A percentile compares a stretch with the other conserved stretches of the same genome.
Conservation (phyloP, 176 grass and related monocot genomes). For the Ensete glaucum region DNA sequence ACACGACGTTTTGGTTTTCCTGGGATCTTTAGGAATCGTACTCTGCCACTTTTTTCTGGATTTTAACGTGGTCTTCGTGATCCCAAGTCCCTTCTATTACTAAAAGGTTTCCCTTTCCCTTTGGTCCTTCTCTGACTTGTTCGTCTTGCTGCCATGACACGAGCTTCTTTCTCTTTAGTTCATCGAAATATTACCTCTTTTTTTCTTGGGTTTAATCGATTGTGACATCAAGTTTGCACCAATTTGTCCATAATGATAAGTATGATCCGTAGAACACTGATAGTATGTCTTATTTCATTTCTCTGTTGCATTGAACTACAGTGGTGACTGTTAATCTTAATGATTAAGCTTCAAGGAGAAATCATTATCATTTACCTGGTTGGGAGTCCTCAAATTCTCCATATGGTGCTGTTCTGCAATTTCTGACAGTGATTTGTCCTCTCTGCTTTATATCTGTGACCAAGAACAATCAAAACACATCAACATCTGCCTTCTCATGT, state of each 20-base stretch:
- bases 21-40: neutral
- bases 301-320: too few relatives aligned
- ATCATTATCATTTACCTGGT: too few relatives aligned
- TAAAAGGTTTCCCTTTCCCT: neutral
- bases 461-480: neutral
- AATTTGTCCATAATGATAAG: too few relatives aligned
- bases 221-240: too few relatives aligned
- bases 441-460: neutral
- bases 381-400: neutral
- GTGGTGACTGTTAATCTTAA: too few relatives aligned
- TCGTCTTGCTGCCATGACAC: too few relatives aligned
- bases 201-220: too few relatives aligned
- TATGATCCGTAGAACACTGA: too few relatives aligned
- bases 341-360: too few relatives aligned
- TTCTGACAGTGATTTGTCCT: neutral
- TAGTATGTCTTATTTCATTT: too few relatives aligned
- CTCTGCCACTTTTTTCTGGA: neutral
- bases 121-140: neutral
- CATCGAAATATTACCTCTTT: too few relatives aligned
- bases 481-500: neutral
- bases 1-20: neutral
- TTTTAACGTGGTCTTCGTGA: neutral
- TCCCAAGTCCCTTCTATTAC: neutral
- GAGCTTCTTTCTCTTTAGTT: too few relatives aligned
- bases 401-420: neutral